Evolutionary conservation across 2,329 filamentous ascomycete genomes (phyloP), one percentile per base, ranked within the genome.

Genomic region (Conoideocrella luteorostrata): DNA sequence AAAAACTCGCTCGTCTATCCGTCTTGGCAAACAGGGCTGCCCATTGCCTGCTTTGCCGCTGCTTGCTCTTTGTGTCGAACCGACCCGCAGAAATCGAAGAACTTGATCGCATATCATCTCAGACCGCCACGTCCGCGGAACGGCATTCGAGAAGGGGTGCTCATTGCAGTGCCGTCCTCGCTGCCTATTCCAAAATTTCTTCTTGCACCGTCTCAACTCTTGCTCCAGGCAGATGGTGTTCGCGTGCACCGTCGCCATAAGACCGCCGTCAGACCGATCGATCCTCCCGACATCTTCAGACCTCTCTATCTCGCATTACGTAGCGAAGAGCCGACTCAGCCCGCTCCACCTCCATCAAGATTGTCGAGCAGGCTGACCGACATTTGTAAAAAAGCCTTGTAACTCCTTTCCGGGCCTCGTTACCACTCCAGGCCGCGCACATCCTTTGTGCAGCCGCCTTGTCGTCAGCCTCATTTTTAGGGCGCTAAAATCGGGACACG

Each of bases 401-500:
- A 26, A 33, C 7, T 17, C 5, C 30, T 33, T 18, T 29, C n/a
- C n/a, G n/a, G n/a, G n/a, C n/a, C n/a, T n/a, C n/a, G n/a, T n/a
- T n/a, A n/a, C n/a, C n/a, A n/a, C n/a, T n/a, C n/a, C n/a, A n/a
- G n/a, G n/a, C n/a, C n/a, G n/a, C n/a, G n/a, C n/a, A n/a, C n/a
- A n/a, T n/a, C 17, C 22, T 4, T 22, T 28, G 23, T 39, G 23
- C 32, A 26, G 23, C 29, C 18, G 22, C 11, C 21, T 32, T 24
- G 11, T 29, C 24, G 17, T 17, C 21, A 29, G 7, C 20, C 5
- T 13, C 29, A 10, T 7, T 18, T 7, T 12, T 20, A 18, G 29
- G 34, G 36, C 41, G 17, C 43, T 29, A 11, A 43, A 40, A 20
- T 38, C 43, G 39, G 41, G 32, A 33, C 45, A 49, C 48, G 17